Evolutionary conservation across 805 yeast genomes (phyloP).

Genomic region (Candida ascalaphidarum): DNA sequence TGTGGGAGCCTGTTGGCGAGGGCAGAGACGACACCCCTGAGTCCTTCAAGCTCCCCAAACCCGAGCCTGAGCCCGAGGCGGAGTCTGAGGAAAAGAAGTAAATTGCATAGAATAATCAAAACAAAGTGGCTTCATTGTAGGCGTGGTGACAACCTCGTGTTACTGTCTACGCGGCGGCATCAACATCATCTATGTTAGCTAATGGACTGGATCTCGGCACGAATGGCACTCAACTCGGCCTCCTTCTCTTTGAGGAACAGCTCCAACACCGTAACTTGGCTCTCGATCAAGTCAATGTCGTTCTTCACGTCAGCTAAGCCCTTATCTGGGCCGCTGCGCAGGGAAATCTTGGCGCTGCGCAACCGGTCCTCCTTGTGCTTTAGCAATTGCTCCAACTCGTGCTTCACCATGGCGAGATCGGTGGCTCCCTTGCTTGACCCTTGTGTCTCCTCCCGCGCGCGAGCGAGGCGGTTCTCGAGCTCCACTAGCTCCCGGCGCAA

Average conservation of each 20-base stretch:
- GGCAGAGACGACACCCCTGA: slow-evolving; percentile 81
- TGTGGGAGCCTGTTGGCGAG: slow-evolving; percentile 88
- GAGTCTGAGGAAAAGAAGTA: slow-evolving; percentile 28
- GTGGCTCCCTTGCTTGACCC: slow-evolving; percentile 1
- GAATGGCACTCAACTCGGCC: slow-evolving; percentile 46
- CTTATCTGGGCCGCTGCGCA: slow-evolving; percentile 9
- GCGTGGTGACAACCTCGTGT: too few species aligned
- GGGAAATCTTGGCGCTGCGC: slow-evolving; percentile 7
- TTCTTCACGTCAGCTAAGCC: slow-evolving; percentile 45
- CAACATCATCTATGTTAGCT: too few species aligned
- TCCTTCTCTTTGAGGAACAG: slow-evolving; percentile 57
- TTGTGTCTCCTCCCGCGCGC: slow-evolving; percentile 33
- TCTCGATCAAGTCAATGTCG: slow-evolving; percentile 64
- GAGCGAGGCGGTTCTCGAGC: slow-evolving; percentile 55
- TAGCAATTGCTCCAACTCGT: slow-evolving; percentile 76
- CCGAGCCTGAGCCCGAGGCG: slow-evolving; percentile 59
- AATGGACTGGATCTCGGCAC: slow-evolving; percentile 34
- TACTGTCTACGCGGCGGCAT: too few species aligned
- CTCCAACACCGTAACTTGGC: slow-evolving; percentile 68
- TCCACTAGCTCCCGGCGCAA: slow-evolving; percentile 71
- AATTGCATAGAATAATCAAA: too few species aligned
- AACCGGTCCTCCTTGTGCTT: slow-evolving; percentile 66
- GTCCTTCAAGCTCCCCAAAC: slow-evolving; percentile 72
- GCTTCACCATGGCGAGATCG: slow-evolving; percentile 25
- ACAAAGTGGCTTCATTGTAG: too few species aligned